Conservation (phyloP, 768 basidiomycete species). For the Rickenella mellea region DNA sequence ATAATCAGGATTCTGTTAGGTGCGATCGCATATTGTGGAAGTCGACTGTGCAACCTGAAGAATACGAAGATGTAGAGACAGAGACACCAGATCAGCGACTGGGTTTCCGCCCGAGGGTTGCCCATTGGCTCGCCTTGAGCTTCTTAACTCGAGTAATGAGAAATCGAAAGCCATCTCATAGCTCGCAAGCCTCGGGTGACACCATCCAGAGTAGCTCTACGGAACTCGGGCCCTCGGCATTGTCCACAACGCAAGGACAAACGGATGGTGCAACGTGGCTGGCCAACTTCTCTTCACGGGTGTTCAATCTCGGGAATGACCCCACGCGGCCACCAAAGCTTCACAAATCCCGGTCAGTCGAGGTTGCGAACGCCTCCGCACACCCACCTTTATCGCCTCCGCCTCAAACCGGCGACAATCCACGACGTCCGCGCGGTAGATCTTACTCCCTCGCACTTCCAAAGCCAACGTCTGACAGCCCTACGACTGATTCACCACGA, state of each 20-base stretch:
- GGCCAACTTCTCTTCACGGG: background rate
- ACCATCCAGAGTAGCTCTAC: constrained; percentile 8
- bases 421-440: background rate
- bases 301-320: too few relatives aligned
- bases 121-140: constrained; percentile 45
- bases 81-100: constrained; percentile 21
- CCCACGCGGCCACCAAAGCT: too few relatives aligned
- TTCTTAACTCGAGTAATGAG: constrained; percentile 29
- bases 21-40: constrained; percentile 84
- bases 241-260: background rate
- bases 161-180: constrained; percentile 4
- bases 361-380: background rate
- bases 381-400: background rate
- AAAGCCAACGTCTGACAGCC: too few relatives aligned
- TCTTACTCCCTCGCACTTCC: background rate
- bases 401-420: background rate
- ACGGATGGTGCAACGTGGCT: background rate
- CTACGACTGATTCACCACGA: too few relatives aligned
- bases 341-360: background rate
- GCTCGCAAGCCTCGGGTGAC: background rate
- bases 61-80: constrained; percentile 30
- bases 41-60: constrained; percentile 46
- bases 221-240: constrained; percentile 11
- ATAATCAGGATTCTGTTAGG: constrained; percentile 28
- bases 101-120: constrained; percentile 36